Conservation (phyloP, 176 grass and related monocot genomes). For the Ampelocalamus luodianensis region DNA sequence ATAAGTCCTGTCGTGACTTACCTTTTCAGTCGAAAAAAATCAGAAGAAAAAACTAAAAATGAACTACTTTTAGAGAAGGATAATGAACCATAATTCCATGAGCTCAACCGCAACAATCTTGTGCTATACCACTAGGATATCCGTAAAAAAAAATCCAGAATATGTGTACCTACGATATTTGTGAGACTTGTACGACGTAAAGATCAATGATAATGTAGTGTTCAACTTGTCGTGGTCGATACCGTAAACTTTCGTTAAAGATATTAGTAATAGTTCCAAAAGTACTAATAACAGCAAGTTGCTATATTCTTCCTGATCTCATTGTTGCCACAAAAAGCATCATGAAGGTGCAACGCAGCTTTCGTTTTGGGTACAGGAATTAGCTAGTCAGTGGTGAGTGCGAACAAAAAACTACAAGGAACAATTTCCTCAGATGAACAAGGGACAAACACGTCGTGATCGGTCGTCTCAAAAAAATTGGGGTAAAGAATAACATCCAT, state of each 20-base stretch:
- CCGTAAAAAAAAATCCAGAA: no score
- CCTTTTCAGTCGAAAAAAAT: neutral
- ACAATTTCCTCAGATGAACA: neutral
- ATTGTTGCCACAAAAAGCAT: constrained; percentile 9
- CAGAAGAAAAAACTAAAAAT: neutral
- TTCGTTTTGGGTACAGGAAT: constrained; percentile 23
- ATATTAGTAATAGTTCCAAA: neutral
- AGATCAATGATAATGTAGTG: no score
- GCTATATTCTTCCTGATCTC: constrained; percentile 17
- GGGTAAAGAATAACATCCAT: constrained; percentile 18
- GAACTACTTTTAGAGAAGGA: neutral
- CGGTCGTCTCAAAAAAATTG: neutral
- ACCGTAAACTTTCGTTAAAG: neutral
- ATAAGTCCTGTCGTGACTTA: neutral
- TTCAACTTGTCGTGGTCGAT: neutral
- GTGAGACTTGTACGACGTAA: no score
- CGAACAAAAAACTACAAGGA: constrained; percentile 1
- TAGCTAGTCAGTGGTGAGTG: neutral
- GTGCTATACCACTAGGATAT: no score
- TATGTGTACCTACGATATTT: no score
- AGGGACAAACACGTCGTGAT: neutral
- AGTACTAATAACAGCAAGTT: neutral
- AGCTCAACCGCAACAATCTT: neutral
- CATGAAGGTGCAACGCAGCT: neutral
- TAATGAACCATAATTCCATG: neutral